Evolutionary conservation across 2,329 filamentous ascomycete genomes (phyloP).

Genomic region (Trichoderma atrobrunneum): DNA sequence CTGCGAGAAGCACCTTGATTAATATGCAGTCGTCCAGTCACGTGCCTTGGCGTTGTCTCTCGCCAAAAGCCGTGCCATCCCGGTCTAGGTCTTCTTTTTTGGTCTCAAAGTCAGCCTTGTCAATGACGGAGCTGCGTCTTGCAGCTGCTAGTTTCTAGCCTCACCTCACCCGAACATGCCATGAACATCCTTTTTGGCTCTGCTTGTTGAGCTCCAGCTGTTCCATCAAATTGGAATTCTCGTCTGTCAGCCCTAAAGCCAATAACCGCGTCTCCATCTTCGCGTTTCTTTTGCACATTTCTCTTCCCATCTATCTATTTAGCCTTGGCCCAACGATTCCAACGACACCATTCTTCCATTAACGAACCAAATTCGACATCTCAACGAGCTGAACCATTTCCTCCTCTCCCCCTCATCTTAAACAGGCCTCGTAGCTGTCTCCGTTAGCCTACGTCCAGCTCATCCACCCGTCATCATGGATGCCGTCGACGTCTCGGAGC

Average conservation of each 20-base stretch:
- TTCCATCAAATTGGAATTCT: background rate
- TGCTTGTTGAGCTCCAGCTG: background rate
- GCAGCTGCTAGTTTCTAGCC: background rate
- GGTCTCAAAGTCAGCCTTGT: slow-evolving; percentile 2
- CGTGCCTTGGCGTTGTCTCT: slow-evolving; percentile 18
- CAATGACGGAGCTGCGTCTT: slow-evolving; percentile 6
- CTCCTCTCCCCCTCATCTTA: background rate
- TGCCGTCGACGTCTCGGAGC: slow-evolving; percentile 56
- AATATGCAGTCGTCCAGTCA: background rate
- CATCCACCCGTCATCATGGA: slow-evolving; percentile 43
- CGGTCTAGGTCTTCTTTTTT: background rate
- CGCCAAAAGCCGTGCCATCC: background rate
- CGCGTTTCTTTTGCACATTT: background rate
- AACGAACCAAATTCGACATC: background rate
- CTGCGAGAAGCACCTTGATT: background rate
- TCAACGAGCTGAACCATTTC: background rate
- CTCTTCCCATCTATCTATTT: background rate
- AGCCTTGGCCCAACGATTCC: background rate
- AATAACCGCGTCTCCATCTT: background rate
- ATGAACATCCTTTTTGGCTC: background rate
- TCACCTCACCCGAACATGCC: background rate
- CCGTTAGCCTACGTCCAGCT: slow-evolving; percentile 22
- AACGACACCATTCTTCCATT: background rate
- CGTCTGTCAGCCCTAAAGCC: background rate
- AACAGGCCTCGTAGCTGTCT: slow-evolving; percentile 35